Conservation (phyloP, 176 grass and related monocot species). For the Miscanthus lutarioriparius region DNA sequence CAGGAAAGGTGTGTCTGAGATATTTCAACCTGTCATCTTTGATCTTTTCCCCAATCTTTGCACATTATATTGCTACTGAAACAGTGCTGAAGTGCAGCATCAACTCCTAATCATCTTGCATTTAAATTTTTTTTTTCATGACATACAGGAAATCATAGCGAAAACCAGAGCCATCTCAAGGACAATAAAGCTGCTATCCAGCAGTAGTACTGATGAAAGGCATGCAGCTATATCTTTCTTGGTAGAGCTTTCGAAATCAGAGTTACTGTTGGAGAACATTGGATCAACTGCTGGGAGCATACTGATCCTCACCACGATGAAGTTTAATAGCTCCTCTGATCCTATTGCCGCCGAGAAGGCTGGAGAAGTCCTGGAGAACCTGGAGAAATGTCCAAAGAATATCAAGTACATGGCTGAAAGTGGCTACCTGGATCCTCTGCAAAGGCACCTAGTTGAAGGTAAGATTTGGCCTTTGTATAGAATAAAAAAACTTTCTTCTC, state of each 20-base stretch:
- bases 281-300: conserved; percentile 67
- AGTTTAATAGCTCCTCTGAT: conserved; percentile 70
- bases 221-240: conserved; percentile 76
- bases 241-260: conserved; percentile 68
- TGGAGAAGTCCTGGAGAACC: conserved; percentile 61
- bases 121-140: conserved; percentile 15
- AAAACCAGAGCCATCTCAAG: conserved; percentile 72
- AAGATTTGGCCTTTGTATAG: conserved; percentile 9
- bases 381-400: conserved; percentile 84
- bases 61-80: not conserved
- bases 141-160: conserved; percentile 66
- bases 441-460: conserved; percentile 87
- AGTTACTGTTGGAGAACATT: conserved; percentile 60
- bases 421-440: conserved; percentile 85
- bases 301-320: conserved; percentile 82
- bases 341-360: conserved; percentile 60
- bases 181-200: conserved; percentile 70
- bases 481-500: not conserved
- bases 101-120: not conserved
- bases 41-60: not conserved
- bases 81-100: not conserved
- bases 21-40: conserved; percentile 15
- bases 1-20: conserved; percentile 68
- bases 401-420: conserved; percentile 94
- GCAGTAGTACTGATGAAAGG: conserved; percentile 59